phyloP scores from a whole-genome alignment of 306 rosid genomes.

The Fagus crenata region DNA sequence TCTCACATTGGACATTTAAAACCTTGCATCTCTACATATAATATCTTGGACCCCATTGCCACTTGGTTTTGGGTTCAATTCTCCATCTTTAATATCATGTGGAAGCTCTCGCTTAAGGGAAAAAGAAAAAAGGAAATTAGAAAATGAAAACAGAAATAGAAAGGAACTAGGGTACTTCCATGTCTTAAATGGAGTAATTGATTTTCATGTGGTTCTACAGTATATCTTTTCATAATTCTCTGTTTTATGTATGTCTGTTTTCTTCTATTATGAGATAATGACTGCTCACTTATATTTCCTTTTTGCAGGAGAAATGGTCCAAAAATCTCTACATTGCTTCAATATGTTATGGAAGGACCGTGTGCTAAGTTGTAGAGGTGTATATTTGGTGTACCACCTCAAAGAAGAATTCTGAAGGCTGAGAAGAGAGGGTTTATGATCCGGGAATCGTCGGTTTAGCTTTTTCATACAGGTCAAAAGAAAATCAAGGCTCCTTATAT shows the following conservation, averaged over 20 bases:
- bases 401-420: conserved; percentile 32
- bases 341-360: conserved; percentile 88
- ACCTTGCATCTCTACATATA: too few relatives aligned
- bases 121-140: too few relatives aligned
- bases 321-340: conserved; percentile 92
- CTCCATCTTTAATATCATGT: not conserved
- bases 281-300: conserved; percentile 9
- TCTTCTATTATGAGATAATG: not conserved
- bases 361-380: conserved; percentile 60
- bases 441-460: conserved; percentile 36
- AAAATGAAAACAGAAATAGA: too few relatives aligned
- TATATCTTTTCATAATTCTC: not conserved
- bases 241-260: conserved; percentile 1
- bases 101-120: not conserved
- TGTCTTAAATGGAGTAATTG: too few relatives aligned
- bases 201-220: not conserved
- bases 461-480: conserved; percentile 15
- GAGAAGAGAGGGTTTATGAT: conserved; percentile 26
- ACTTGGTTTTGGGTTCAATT: too few relatives aligned
- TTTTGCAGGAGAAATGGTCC: conserved; percentile 87
- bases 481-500: conserved; percentile 26
- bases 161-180: too few relatives aligned
- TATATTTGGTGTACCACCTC: conserved; percentile 32
- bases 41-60: too few relatives aligned
- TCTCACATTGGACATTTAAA: too few relatives aligned